Conservation (phyloP, 192 early-diverging fungal genomes). For the Coemansia sp. region DNA sequence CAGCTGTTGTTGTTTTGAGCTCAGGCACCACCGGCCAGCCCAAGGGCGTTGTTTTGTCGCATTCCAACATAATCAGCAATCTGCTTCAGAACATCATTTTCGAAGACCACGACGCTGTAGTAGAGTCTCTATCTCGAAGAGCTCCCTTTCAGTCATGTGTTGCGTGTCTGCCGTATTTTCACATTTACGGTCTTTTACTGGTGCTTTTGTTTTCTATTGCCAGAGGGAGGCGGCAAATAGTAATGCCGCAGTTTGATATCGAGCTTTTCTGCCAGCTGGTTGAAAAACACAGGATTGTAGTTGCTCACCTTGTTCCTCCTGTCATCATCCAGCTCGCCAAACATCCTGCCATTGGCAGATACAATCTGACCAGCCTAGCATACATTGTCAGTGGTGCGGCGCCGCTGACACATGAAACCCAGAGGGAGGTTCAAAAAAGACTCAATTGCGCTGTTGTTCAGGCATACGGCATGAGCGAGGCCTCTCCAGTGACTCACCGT, state of each 20-base stretch:
- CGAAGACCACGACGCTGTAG: constrained; percentile 38
- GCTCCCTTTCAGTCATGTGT: constrained; percentile 30
- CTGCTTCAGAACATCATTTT: constrained; percentile 56
- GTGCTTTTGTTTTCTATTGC: constrained; percentile 6
- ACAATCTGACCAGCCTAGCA: constrained; percentile 67
- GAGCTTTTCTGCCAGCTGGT: constrained; percentile 61
- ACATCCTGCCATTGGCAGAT: constrained; percentile 69
- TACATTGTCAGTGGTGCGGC: constrained; percentile 75
- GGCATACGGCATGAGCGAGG: constrained; percentile 71
- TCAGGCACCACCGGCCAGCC: constrained; percentile 60
- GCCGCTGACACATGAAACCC: constrained; percentile 71
- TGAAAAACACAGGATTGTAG: constrained; percentile 68
- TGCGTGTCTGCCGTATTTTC: constrained; percentile 66
- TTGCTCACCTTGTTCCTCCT: constrained; percentile 66
- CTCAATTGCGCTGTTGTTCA: constrained; percentile 50
- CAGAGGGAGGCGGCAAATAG: not conserved
- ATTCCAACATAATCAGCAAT: constrained; percentile 80
- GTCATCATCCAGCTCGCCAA: constrained; percentile 74
- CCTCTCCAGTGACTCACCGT: constrained; percentile 44
- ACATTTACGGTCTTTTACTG: constrained; percentile 64
- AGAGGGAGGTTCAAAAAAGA: constrained; percentile 48
- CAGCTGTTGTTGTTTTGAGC: constrained; percentile 50
- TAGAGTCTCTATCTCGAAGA: constrained; percentile 2
- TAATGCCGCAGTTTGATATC: constrained; percentile 73
- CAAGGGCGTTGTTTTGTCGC: constrained; percentile 86